Conservation (phyloP, 2,329 filamentous ascomycete genomes). For the Leptosphaerulina australis region DNA sequence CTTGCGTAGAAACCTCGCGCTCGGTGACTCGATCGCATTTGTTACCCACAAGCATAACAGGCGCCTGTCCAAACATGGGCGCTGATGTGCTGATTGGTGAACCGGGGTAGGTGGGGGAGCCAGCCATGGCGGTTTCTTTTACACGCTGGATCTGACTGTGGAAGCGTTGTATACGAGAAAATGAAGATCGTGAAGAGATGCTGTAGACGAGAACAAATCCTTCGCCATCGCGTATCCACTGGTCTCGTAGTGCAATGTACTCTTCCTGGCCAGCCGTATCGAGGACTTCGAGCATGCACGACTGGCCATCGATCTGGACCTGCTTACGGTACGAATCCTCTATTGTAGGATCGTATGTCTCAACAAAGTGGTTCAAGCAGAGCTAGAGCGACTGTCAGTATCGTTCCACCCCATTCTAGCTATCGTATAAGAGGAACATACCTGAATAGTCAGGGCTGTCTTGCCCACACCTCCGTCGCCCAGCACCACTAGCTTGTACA, state of each 20-base stretch:
- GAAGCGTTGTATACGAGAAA: constrained; percentile 91
- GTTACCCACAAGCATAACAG: constrained; percentile 98
- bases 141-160: constrained; percentile 97
- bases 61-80: constrained; percentile 68
- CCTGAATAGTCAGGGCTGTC: constrained; percentile 88
- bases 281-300: constrained; percentile 96
- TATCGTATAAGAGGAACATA: constrained; percentile 65
- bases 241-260: constrained; percentile 93
- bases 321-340: constrained; percentile 73
- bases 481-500: constrained; percentile 95
- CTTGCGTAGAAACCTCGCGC: constrained; percentile 93
- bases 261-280: constrained; percentile 98
- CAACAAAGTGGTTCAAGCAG: constrained; percentile 97
- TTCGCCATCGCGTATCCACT: constrained; percentile 98
- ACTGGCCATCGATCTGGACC: constrained; percentile 86
- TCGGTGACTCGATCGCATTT: constrained; percentile 97
- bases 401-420: not conserved
- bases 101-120: constrained; percentile 77
- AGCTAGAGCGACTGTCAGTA: constrained; percentile 62
- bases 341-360: constrained; percentile 77
- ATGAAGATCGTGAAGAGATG: constrained; percentile 95
- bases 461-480: constrained; percentile 94
- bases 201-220: constrained; percentile 98
- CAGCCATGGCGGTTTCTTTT: constrained; percentile 80
- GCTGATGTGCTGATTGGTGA: constrained; percentile 67